Base-by-base conservation (phyloP, 305 asterid species). In the Solanum hybrid region DNA sequence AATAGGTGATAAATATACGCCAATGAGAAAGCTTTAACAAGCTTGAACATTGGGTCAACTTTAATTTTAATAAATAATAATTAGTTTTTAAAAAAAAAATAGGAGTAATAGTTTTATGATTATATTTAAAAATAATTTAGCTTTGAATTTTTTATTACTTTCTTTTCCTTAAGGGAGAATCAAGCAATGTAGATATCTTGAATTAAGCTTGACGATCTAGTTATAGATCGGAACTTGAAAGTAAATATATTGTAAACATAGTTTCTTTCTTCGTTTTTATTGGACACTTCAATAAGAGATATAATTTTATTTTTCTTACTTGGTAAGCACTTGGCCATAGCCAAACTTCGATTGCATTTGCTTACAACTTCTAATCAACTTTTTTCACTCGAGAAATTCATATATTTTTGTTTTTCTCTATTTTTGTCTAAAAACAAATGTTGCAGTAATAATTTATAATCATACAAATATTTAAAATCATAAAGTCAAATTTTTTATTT, bases 11-110 rank as follows among this genome's bases (percentile, higher is more conserved):
- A 4, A 51, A 18, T 51, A 14, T 57, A 84, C 29, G 42, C 88
- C 75, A 84, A 84, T 46, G 88, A 84, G 88, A 46, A 84, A 84
- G 12, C 88, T 84, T 84, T 84, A 51, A 46, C 75, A 69, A 69
- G 76, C 33, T 71, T 71, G 29, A 11, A 13, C 77, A 26, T 71
- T 71, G 18, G 77, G 34, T 71, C 77, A 71, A 71, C 77, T 71
- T 71, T 71, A 69, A 11, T 69, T 69, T n/a, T n/a, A 69, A 71
- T 71, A 20, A 20, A 61, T 20, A 61, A 61, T 61, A 61, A 61
- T 51, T 61, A 6, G 10, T 5, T 42, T 2, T 28, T 28, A 28
- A 35, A 11, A 10, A 10, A 36, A 12, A 11, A 69, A 4, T 4
- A 2, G 5, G 51, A 40, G 16, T 11, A 42, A 13, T 42, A 3